Evolutionary conservation across 345 rosid species (phyloP).

Genomic region (Populus davidiana): DNA sequence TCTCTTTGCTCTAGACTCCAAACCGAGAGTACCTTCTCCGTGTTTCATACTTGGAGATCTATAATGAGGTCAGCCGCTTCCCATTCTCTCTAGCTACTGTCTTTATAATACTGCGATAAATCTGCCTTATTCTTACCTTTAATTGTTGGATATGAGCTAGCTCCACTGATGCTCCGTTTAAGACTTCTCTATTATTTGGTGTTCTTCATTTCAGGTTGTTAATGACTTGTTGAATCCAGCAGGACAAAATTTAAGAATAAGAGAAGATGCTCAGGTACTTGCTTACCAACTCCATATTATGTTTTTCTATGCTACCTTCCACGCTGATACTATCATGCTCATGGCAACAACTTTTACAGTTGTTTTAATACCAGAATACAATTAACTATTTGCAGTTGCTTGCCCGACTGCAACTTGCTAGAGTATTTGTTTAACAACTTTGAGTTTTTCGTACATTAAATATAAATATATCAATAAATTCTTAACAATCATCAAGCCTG

Average conservation of each 20-base stretch:
- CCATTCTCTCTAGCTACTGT: neutral
- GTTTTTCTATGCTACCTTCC: slow-evolving; percentile 3
- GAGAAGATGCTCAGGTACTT: slow-evolving; percentile 96
- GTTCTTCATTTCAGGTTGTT: slow-evolving; percentile 63
- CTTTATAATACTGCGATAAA: neutral
- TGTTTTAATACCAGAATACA: neutral
- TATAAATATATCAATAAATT: neutral
- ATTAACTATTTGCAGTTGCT: neutral
- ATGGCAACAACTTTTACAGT: neutral
- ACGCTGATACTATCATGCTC: neutral
- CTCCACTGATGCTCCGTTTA: slow-evolving; percentile 10
- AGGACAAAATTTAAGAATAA: slow-evolving; percentile 91
- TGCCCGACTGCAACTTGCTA: neutral
- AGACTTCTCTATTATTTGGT: slow-evolving; percentile 15
- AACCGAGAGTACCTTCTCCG: slow-evolving; percentile 93
- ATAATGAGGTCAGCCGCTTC: slow-evolving; percentile 76
- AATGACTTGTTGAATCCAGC: slow-evolving; percentile 96
- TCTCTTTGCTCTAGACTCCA: slow-evolving; percentile 60
- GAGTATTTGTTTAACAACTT: neutral
- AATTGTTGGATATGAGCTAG: slow-evolving; percentile 14
- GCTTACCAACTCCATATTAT: slow-evolving; percentile 9
- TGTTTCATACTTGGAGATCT: slow-evolving; percentile 93
- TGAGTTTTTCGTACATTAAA: neutral
- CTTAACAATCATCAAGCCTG: neutral
- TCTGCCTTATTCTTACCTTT: slow-evolving; percentile 11